These are phyloP conservation scores for Aspergillus heteromorphus DNA, from an alignment of 495 filamentous ascomycete genomes.

Conservation along the genomic window DNA sequence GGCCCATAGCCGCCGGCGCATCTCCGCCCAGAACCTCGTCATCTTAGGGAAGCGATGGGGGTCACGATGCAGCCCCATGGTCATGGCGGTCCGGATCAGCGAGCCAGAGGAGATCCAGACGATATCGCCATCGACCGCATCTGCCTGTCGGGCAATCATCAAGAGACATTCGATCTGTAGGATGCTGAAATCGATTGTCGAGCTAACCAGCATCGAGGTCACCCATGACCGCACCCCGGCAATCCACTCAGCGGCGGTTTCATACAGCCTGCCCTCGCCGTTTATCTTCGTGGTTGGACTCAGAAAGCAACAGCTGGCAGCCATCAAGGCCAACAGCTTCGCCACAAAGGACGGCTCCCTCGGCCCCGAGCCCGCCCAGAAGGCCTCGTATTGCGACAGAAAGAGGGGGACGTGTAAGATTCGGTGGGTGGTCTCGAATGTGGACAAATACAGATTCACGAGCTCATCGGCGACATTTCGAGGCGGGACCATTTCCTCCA, in stretches of 20 bases:
- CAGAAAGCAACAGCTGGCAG: slow-evolving; percentile 47
- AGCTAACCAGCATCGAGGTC: slow-evolving; percentile 46
- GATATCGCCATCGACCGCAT: slow-evolving; percentile 47
- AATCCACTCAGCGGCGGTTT: slow-evolving; percentile 44
- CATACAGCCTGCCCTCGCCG: slow-evolving; percentile 25
- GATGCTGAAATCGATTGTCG: slow-evolving; percentile 43
- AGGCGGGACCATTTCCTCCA: slow-evolving; percentile 42
- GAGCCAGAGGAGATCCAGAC: slow-evolving; percentile 53
- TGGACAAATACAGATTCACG: slow-evolving; percentile 49
- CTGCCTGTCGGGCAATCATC: slow-evolving; percentile 47
- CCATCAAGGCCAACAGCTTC: slow-evolving; percentile 50
- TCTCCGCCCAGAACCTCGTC: slow-evolving; percentile 44
- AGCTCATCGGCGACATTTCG: slow-evolving; percentile 46
- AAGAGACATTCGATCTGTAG: slow-evolving; percentile 52
- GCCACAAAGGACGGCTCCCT: slow-evolving; percentile 33
- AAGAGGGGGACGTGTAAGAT: slow-evolving; percentile 57
- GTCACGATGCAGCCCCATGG: slow-evolving; percentile 55
- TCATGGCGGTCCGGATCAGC: slow-evolving; percentile 50
- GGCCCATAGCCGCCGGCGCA: slow-evolving; percentile 56
- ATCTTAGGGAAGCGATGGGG: slow-evolving; percentile 47
- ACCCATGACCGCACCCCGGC: slow-evolving; percentile 53
- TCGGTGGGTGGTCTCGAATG: slow-evolving; percentile 52
- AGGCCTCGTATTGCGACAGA: slow-evolving; percentile 44
- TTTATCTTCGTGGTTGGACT: slow-evolving; percentile 14
- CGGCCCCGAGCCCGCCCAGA: slow-evolving; percentile 39